These are phyloP conservation scores for Rhizopogon rudus DNA, from an alignment of 768 basidiomycete species.

Conservation along the genomic window DNA sequence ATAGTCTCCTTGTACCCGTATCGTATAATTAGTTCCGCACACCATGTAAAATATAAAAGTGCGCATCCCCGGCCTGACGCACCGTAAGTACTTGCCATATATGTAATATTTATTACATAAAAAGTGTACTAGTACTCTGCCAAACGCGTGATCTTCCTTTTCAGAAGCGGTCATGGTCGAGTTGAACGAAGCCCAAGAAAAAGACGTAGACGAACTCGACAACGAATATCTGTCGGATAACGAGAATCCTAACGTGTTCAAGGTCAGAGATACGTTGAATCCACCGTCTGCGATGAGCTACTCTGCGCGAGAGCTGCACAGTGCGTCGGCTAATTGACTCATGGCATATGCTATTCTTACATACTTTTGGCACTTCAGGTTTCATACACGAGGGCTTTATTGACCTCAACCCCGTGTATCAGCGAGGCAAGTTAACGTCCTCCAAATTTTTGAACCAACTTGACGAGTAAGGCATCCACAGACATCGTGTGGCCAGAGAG, in stretches of 20 bases:
- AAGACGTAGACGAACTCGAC: conserved; percentile 46
- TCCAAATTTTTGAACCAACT: not conserved
- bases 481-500: conserved; percentile 73
- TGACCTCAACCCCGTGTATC: conserved; percentile 68
- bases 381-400: conserved; percentile 67
- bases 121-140: not conserved
- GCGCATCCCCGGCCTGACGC: no score
- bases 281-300: conserved; percentile 36
- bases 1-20: no score
- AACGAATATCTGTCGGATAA: conserved; percentile 37
- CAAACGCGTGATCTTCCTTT: not conserved
- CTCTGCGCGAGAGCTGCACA: conserved; percentile 42
- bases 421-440: conserved; percentile 46
- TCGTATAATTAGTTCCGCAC: no score
- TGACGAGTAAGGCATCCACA: conserved; percentile 18
- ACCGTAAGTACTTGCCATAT: no score
- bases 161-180: conserved; percentile 10
- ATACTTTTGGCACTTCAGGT: not conserved
- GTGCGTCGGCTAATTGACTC: conserved; percentile 24
- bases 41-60: no score
- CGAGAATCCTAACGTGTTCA: conserved; percentile 38
- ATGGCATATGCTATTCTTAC: not conserved
- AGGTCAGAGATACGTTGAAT: conserved; percentile 35
- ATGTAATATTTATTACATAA: no score
- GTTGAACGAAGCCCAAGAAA: conserved; percentile 20